A percentile compares a stretch with the other conserved stretches of the same genome.
These are phyloP conservation scores for Cyanodermella asteris DNA, from an alignment of 2,329 filamentous ascomycete species.

Conservation along the genomic window DNA sequence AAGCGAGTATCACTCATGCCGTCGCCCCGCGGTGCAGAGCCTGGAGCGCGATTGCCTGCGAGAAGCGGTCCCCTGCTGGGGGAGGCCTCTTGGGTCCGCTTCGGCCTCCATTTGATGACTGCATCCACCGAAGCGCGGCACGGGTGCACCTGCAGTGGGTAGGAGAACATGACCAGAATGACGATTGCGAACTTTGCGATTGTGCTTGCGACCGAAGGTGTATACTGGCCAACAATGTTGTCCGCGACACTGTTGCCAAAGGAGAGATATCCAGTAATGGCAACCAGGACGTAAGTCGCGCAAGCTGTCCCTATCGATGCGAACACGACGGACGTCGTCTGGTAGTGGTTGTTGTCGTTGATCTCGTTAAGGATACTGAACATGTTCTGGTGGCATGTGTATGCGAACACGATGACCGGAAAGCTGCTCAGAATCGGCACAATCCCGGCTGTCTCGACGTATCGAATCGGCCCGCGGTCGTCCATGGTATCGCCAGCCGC, in stretches of 20 bases:
- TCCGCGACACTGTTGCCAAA: conserved; percentile 77
- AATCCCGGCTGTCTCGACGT: conserved; percentile 59
- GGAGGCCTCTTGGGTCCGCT: conserved; percentile 19
- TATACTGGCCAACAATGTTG: conserved; percentile 88
- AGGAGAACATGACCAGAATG: conserved; percentile 85
- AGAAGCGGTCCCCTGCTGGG: conserved; percentile 18
- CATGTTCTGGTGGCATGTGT: conserved; percentile 99
- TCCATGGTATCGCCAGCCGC: conserved; percentile 51
- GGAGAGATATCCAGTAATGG: conserved; percentile 84
- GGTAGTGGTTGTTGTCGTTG: conserved; percentile 55
- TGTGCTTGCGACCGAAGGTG: conserved; percentile 59
- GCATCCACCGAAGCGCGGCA: conserved; percentile 90
- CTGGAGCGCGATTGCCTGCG: conserved; percentile 12
- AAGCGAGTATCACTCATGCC: conserved; percentile 75
- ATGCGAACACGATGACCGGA: conserved; percentile 95
- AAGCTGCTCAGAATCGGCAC: conserved; percentile 64
- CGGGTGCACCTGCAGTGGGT: conserved; percentile 85
- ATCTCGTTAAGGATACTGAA: conserved; percentile 97
- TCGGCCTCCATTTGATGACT: conserved; percentile 75
- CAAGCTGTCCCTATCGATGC: conserved; percentile 79
- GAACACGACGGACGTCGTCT: conserved; percentile 56
- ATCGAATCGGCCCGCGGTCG: conserved; percentile 50
- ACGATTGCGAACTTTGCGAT: conserved; percentile 92
- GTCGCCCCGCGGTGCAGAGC: conserved; percentile 24
- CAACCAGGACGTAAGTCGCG: conserved; percentile 69